Base-by-base conservation (phyloP, 805 yeast genomes). In the Ogataea philodendri region DNA sequence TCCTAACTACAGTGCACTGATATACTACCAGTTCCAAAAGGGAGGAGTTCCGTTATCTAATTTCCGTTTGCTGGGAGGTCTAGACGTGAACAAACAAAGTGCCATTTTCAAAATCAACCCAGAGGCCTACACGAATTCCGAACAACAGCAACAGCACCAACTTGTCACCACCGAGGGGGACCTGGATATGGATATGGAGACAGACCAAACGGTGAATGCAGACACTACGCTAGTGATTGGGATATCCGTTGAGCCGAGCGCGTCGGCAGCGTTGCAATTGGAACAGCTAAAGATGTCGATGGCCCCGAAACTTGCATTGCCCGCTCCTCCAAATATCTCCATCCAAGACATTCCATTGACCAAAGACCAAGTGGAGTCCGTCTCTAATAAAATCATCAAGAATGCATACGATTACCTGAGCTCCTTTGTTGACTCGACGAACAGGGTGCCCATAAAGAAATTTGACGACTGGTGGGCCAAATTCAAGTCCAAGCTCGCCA, bases 381-480 rank as follows among this genome's bases (percentile, higher is more conserved):
- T 90, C 39, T 96, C 97, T 2, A 85, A 84, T 43, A 85, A 84
- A 55, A 87, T 93, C 39, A 94, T 93, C 14, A 80, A 80, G 23
- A 87, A 93, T 59, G 97, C 97, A 2, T 93, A 90, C 62, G 89
- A 93, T 55, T 93, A 75, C 56, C 62, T 90, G 31, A 78, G 94
- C 2, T 85, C 97, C n/a, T 90, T 89, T 56, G 73, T 87, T 6
- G 95, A 87, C 53, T 57, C 65, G 5, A 67, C 74, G 15, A 95
- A 95, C 3, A 85, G 78, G 48, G 96, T 90, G 3, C 83, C 89
- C 3, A 84, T 90, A 54, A 84, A 81, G 52, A 83, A 78, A 26
- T 90, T 90, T 52, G 94, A 90, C 55, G 81, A 74, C 25, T 90
- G 98, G 98, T 86, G 98, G 98, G 80, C 73, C 46, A 89, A 87